A percentile compares a stretch with the other conserved stretches of the same genome.
Conservation (phyloP, 305 asterid genomes). For the Caryopteris hybrid region DNA sequence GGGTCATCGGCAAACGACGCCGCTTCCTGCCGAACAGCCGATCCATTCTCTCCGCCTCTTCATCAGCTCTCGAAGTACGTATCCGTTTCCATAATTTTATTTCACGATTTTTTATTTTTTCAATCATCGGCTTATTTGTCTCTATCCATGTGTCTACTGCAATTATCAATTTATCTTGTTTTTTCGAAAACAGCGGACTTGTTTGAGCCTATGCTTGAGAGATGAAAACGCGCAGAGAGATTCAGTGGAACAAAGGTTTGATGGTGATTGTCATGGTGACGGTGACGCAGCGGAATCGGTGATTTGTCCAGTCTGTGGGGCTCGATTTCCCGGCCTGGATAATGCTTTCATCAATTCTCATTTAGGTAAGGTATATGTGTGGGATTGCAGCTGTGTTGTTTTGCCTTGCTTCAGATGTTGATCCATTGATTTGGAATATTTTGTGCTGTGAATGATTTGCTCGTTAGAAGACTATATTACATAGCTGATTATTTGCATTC, state of each 20-base stretch:
- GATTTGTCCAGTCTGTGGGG: conserved; percentile 77
- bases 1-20: conserved; percentile 79
- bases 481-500: too few relatives aligned
- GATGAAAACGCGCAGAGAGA: conserved; percentile 22
- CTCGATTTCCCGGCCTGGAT: conserved; percentile 43
- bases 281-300: conserved; percentile 33
- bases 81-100: too few relatives aligned
- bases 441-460: neutral
- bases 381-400: neutral
- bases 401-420: conserved; percentile 1
- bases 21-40: conserved; percentile 60
- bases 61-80: conserved; percentile 35
- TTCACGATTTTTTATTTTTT: neutral
- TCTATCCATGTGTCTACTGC: neutral
- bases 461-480: too few relatives aligned
- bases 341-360: conserved; percentile 60
- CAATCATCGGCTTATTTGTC: neutral
- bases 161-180: too few relatives aligned
- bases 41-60: conserved; percentile 33
- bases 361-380: conserved; percentile 41
- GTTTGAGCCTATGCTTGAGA: conserved; percentile 12
- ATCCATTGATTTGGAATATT: neutral
- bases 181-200: conserved; percentile 21
- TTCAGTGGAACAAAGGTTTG: conserved; percentile 16
- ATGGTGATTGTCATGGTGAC: conserved; percentile 17